Conservation (phyloP, 2,329 filamentous ascomycete species). For the Talaromyces sp. region DNA sequence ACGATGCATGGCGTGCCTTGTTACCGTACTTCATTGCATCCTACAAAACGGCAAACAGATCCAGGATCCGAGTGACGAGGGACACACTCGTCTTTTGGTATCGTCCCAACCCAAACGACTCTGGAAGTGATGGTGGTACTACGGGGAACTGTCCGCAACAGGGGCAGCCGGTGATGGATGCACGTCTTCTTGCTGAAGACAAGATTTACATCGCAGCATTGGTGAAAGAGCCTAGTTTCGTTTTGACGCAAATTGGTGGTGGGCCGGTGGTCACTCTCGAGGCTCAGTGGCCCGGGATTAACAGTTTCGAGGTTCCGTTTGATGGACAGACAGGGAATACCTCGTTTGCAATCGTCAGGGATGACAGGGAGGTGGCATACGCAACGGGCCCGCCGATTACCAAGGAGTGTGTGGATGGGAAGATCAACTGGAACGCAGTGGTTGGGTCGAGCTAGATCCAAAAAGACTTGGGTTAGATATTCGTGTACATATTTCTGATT, state of each 20-base stretch:
- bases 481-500: neutral
- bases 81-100: slow-evolving; percentile 33
- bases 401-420: slow-evolving; percentile 19
- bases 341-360: slow-evolving; percentile 20
- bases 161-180: slow-evolving; percentile 22
- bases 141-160: slow-evolving; percentile 28
- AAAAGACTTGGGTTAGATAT: neutral
- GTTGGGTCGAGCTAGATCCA: slow-evolving; percentile 23
- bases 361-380: slow-evolving; percentile 16
- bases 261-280: slow-evolving; percentile 15
- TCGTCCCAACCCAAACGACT: slow-evolving; percentile 23
- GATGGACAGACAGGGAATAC: slow-evolving; percentile 24
- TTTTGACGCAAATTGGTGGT: slow-evolving; percentile 25
- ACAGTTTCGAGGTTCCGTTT: slow-evolving; percentile 28
- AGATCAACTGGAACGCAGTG: slow-evolving; percentile 32
- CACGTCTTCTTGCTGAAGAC: slow-evolving; percentile 25
- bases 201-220: slow-evolving; percentile 25
- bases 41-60: slow-evolving; percentile 28
- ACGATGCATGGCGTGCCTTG: slow-evolving; percentile 26
- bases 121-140: slow-evolving; percentile 25
- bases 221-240: slow-evolving; percentile 20
- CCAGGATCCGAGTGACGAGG: slow-evolving; percentile 10
- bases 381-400: slow-evolving; percentile 26
- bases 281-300: slow-evolving; percentile 20
- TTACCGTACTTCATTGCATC: slow-evolving; percentile 31